Evolutionary conservation across 208 protist genomes (phyloP).

Genomic region (Acanthamoeba healyi): DNA sequence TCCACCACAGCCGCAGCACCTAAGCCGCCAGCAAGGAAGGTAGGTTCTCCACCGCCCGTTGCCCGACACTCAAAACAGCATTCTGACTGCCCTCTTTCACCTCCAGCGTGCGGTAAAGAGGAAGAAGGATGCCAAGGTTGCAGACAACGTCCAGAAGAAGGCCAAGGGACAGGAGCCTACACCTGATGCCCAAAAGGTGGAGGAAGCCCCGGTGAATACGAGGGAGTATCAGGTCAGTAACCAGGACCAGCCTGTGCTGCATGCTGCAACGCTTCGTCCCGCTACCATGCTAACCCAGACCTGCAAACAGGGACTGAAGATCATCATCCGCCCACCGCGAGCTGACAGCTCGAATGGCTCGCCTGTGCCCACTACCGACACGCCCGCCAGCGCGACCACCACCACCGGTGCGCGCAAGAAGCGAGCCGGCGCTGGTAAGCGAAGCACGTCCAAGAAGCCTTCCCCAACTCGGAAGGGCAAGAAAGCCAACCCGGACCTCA

Average conservation of each 20-base stretch:
- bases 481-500: constrained; percentile 1
- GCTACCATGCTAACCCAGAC: neutral
- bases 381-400: neutral
- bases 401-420: neutral
- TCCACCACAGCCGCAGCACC: too few species aligned
- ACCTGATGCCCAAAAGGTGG: too few species aligned
- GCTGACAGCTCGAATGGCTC: neutral
- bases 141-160: neutral
- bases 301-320: neutral
- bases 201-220: neutral
- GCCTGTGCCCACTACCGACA: neutral
- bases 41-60: too few species aligned
- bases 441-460: neutral
- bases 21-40: neutral
- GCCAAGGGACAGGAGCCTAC: neutral
- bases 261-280: neutral
- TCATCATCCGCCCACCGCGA: constrained; percentile 40
- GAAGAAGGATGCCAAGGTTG: neutral
- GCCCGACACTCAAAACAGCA: neutral
- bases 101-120: neutral
- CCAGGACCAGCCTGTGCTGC: neutral
- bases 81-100: neutral
- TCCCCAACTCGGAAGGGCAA: neutral
- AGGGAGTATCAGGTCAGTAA: neutral
- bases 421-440: neutral